phyloP scores from a whole-genome alignment of 2,329 filamentous ascomycete genomes.

The Pseudopithomyces maydicus region DNA sequence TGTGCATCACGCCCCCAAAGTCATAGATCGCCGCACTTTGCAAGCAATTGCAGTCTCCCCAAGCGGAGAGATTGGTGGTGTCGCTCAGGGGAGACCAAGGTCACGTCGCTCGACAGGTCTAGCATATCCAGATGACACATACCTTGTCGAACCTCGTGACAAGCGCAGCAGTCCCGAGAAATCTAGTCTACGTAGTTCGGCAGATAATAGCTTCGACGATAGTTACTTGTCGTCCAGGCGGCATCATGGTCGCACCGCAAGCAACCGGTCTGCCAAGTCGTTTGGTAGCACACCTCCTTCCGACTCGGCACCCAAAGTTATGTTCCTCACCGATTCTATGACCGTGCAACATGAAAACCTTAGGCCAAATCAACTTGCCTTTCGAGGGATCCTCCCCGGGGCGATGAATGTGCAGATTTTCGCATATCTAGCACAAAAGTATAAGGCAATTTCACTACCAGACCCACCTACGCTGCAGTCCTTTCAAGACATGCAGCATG shows the following conservation, averaged over 20 bases:
- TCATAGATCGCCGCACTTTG: constrained; percentile 62
- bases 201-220: constrained; percentile 64
- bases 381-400: constrained; percentile 56
- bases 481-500: constrained; percentile 42
- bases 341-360: constrained; percentile 46
- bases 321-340: constrained; percentile 58
- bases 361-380: constrained; percentile 53
- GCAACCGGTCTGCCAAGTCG: constrained; percentile 57
- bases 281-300: constrained; percentile 59
- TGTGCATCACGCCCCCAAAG: constrained; percentile 62
- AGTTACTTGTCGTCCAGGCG: constrained; percentile 54
- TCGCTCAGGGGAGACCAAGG: constrained; percentile 57
- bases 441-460: constrained; percentile 46
- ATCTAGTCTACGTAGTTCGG: constrained; percentile 55
- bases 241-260: constrained; percentile 52
- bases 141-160: constrained; percentile 49
- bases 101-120: constrained; percentile 48
- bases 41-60: constrained; percentile 64
- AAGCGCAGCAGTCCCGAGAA: constrained; percentile 54
- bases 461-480: constrained; percentile 46
- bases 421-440: constrained; percentile 51
- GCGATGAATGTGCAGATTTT: constrained; percentile 43
- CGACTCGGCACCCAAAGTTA: constrained; percentile 52
- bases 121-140: constrained; percentile 44
- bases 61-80: constrained; percentile 60